Conservation (phyloP, 768 basidiomycete genomes). For the Kwoniella mangroviensis region DNA sequence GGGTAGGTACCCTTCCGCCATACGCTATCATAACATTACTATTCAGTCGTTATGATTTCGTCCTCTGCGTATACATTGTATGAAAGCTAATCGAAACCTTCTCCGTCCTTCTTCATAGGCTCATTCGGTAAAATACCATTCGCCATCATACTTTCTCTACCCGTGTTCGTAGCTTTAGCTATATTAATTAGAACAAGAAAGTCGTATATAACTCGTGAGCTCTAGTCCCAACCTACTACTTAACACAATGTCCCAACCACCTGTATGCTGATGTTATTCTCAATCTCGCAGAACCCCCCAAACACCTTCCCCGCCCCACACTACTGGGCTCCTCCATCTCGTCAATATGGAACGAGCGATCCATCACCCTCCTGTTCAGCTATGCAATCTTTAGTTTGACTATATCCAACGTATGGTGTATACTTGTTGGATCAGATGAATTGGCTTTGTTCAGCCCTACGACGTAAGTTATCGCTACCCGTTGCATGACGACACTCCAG, state of each 20-base stretch:
- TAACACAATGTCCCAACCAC: not conserved
- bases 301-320: constrained; percentile 17
- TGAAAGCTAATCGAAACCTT: constrained; percentile 2
- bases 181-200: constrained; percentile 34
- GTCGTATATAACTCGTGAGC: constrained; percentile 35
- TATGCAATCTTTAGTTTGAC: constrained; percentile 22
- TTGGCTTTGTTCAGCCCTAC: constrained; percentile 31
- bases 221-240: not conserved
- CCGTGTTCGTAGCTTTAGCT: constrained; percentile 21
- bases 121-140: constrained; percentile 23
- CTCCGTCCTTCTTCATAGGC: constrained; percentile 1
- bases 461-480: constrained; percentile 13
- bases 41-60: too few relatives aligned
- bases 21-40: too few relatives aligned
- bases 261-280: not conserved
- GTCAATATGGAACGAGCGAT: constrained; percentile 44
- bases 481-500: too few relatives aligned
- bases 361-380: constrained; percentile 43
- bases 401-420: constrained; percentile 21
- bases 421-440: constrained; percentile 12
- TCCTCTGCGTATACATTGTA: not conserved
- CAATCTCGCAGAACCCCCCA: constrained; percentile 34
- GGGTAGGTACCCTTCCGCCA: constrained; percentile 12
- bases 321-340: constrained; percentile 19
- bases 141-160: constrained; percentile 10